Conservation (phyloP, 2,329 filamentous ascomycete genomes). For the Aspergillus flavus region DNA sequence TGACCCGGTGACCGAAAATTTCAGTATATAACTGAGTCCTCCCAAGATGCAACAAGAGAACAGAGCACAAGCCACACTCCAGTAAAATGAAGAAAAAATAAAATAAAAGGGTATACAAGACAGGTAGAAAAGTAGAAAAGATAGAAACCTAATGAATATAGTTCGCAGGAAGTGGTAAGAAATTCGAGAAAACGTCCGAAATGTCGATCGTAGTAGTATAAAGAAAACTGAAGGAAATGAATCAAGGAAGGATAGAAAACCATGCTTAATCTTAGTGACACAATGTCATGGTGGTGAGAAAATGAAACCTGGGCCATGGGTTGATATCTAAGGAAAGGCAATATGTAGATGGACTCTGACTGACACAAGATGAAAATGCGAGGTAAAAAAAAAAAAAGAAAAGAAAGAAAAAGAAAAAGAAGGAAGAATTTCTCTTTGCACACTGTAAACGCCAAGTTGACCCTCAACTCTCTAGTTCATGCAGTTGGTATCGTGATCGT, state of each 20-base stretch:
- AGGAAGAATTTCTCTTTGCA: constrained; percentile 32
- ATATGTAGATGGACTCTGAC: constrained; percentile 3
- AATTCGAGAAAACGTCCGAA: constrained; percentile 1
- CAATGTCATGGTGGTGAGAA: constrained; percentile 6
- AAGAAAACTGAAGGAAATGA: constrained; percentile 13
- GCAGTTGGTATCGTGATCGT: constrained; percentile 49
- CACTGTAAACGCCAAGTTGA: constrained; percentile 43
- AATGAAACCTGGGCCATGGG: constrained; percentile 1
- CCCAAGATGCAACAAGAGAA: constrained; percentile 4
- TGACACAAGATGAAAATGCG: constrained; percentile 15
- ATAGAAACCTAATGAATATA: background rate
- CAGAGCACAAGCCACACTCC: constrained; percentile 16
- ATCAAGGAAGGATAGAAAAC: constrained; percentile 12
- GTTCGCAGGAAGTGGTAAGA: background rate
- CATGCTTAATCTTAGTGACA: constrained; percentile 2
- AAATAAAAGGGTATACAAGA: constrained; percentile 25
- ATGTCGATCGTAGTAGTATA: constrained; percentile 2
- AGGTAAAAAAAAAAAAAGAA: constrained; percentile 5
- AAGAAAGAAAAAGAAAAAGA: constrained; percentile 9
- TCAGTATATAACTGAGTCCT: constrained; percentile 8
- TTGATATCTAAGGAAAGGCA: constrained; percentile 9
- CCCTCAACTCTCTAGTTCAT: constrained; percentile 45
- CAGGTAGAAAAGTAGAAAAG: constrained; percentile 8
- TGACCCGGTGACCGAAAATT: constrained; percentile 4
- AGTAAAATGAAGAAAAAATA: constrained; percentile 15